phyloP scores from a whole-genome alignment of 305 asterid species.

The Fraxinus floribunda region DNA sequence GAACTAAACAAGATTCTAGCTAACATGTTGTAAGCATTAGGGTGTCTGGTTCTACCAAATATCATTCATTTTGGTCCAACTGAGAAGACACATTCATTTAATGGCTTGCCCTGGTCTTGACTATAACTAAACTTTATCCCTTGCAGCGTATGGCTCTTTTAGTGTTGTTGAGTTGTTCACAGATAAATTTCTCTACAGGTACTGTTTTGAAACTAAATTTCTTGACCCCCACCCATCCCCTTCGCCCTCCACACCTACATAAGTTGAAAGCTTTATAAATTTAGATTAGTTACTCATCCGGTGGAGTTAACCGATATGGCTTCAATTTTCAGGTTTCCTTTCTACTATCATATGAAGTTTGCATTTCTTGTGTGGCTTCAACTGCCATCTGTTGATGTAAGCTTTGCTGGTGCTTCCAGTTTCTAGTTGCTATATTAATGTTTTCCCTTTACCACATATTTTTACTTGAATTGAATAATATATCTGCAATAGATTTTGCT shows the following conservation, averaged over 20 bases:
- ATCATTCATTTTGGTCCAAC: neutral
- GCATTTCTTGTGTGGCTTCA: constrained; percentile 99
- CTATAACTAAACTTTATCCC: neutral
- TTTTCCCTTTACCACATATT: neutral
- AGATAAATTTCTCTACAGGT: constrained; percentile 81
- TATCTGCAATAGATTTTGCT: neutral
- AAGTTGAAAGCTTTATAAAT: constrained; percentile 14
- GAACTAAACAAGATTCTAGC: constrained; percentile 1
- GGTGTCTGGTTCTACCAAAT: neutral
- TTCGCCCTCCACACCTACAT: neutral
- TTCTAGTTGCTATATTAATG: neutral
- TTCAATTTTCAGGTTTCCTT: constrained; percentile 66
- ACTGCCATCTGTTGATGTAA: constrained; percentile 79
- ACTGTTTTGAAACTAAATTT: constrained; percentile 26
- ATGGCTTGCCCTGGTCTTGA: constrained; percentile 22
- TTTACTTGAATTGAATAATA: constrained; percentile 14
- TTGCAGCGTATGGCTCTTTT: constrained; percentile 92
- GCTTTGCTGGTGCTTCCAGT: constrained; percentile 23
- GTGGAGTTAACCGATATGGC: constrained; percentile 4
- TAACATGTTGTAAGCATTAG: constrained; percentile 9
- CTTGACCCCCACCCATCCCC: neutral
- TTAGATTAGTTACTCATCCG: constrained; percentile 12
- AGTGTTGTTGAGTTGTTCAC: constrained; percentile 65
- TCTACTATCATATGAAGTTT: constrained; percentile 87
- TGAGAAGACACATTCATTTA: constrained; percentile 1